These are phyloP conservation scores for Fusarium mexicanum DNA, from an alignment of 2,329 filamentous ascomycete species.

Conservation along the genomic window DNA sequence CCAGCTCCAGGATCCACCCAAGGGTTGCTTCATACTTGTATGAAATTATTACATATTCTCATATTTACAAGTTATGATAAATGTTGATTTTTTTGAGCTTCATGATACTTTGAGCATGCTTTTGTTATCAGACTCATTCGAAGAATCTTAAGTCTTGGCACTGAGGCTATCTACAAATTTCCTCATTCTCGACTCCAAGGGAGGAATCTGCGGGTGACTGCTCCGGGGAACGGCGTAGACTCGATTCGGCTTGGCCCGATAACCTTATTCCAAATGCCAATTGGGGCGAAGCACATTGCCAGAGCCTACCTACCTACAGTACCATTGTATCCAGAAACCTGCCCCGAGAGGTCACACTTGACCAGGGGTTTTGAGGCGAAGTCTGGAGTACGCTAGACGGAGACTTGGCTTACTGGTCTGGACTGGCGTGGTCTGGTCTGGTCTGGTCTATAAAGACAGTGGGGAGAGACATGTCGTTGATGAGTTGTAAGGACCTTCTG, in stretches of 20 bases:
- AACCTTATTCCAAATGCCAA: conserved; percentile 37
- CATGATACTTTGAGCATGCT: background rate
- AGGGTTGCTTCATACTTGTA: background rate
- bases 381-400: conserved; percentile 14
- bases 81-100: background rate
- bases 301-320: background rate
- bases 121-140: background rate
- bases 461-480: background rate
- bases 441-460: background rate
- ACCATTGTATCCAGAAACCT: background rate
- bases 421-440: background rate
- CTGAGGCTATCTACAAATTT: background rate
- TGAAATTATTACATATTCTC: background rate
- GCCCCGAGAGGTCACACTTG: conserved; percentile 1
- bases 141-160: background rate
- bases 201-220: conserved; percentile 13
- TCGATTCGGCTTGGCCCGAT: conserved; percentile 30
- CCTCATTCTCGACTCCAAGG: conserved; percentile 4
- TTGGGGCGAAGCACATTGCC: conserved; percentile 23
- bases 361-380: conserved; percentile 8
- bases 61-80: background rate
- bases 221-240: conserved; percentile 7
- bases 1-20: background rate
- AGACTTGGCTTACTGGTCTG: conserved; percentile 11
- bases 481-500: background rate